Conservation (phyloP, 2,329 filamentous ascomycete species). For the Aschersonia sp. region DNA sequence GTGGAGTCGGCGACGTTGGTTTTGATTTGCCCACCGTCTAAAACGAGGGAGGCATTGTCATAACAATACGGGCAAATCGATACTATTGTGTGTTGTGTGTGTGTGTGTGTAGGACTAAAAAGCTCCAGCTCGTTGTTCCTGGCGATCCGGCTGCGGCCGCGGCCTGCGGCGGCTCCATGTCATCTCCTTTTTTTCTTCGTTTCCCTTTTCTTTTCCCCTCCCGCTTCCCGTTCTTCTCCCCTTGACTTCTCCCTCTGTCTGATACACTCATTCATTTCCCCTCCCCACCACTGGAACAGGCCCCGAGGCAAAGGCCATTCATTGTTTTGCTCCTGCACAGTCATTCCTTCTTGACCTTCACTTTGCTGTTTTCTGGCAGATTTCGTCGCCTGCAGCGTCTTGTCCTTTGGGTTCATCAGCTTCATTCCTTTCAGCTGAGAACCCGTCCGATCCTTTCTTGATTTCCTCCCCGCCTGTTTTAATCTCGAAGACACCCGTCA, state of each 20-base stretch:
- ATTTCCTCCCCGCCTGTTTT: neutral
- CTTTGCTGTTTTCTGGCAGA: slow-evolving; percentile 8
- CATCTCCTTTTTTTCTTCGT: neutral
- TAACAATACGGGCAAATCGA: neutral
- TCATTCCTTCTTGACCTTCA: neutral
- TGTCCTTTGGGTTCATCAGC: slow-evolving; percentile 7
- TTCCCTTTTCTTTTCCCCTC: slow-evolving; percentile 2
- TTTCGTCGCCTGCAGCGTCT: slow-evolving; percentile 3
- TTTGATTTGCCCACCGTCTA: neutral
- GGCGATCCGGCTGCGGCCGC: neutral
- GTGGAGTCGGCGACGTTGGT: neutral
- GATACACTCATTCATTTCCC: slow-evolving; percentile 1
- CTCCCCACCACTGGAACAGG: no score
- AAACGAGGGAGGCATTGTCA: neutral
- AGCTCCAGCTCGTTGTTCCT: neutral
- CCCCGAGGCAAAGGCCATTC: neutral
- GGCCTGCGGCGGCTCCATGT: neutral
- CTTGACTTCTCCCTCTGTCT: neutral
- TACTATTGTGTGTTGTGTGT: no score
- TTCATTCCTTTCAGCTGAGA: slow-evolving; percentile 18
- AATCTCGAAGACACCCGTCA: neutral
- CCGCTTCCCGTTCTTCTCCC: neutral
- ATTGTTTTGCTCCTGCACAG: slow-evolving; percentile 1
- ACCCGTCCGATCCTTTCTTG: slow-evolving; percentile 23
- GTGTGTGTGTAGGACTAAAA: neutral